Percentiles rank a stretch among this genome's conserved stretches.
phyloP scores from a whole-genome alignment of 768 basidiomycete species.

The Floccularia luteovirens region DNA sequence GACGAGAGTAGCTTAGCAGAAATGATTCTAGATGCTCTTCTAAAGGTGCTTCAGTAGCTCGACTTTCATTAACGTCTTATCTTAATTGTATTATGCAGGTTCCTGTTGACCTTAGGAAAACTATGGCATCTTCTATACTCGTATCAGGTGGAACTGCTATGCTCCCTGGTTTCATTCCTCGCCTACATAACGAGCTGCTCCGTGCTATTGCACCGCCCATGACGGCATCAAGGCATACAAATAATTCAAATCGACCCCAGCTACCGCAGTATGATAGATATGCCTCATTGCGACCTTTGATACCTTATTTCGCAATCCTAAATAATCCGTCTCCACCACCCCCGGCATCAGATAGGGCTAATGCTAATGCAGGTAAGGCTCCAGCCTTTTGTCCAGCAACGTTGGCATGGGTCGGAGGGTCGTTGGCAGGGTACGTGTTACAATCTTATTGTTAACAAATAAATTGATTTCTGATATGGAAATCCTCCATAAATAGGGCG shows the following conservation, averaged over 20 bases:
- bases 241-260: slow-evolving; percentile 26
- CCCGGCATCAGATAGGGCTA: slow-evolving; percentile 40
- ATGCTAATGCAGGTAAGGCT: slow-evolving; percentile 68
- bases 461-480: too few species aligned
- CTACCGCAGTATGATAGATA: slow-evolving; percentile 68
- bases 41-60: slow-evolving; percentile 50
- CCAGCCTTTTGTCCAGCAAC: slow-evolving; percentile 81
- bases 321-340: slow-evolving; percentile 72
- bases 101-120: slow-evolving; percentile 84
- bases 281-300: slow-evolving; percentile 60
- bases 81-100: slow-evolving; percentile 36
- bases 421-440: slow-evolving; percentile 73
- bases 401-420: slow-evolving; percentile 91
- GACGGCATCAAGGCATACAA: slow-evolving; percentile 22
- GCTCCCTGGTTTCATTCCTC: slow-evolving; percentile 88
- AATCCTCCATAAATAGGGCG: slow-evolving; percentile 37
- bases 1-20: slow-evolving; percentile 85
- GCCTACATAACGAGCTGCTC: slow-evolving; percentile 75
- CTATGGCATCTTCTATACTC: slow-evolving; percentile 77
- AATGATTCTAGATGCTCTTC: slow-evolving; percentile 66
- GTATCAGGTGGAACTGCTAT: slow-evolving; percentile 86
- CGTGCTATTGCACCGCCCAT: slow-evolving; percentile 37
- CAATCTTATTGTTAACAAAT: slow-evolving; percentile 4
- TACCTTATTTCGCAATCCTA: slow-evolving; percentile 70
- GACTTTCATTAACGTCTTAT: not conserved